A percentile compares a stretch with the other conserved stretches of the same genome.
Conservation (phyloP, 306 rosid genomes). For the Abrus pulchellus region DNA sequence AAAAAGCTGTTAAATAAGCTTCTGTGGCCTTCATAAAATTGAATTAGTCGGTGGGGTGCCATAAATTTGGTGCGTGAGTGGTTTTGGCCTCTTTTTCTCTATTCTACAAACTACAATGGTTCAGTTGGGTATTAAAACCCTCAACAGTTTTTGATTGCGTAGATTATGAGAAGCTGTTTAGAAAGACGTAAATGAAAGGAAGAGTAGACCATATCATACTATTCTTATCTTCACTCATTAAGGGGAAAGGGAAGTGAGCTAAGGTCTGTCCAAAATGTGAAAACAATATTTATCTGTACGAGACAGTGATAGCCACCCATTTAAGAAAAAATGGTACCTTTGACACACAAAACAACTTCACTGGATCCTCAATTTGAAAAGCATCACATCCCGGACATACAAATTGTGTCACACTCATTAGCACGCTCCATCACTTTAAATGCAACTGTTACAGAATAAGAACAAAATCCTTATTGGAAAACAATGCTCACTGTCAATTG, state of each 20-base stretch:
- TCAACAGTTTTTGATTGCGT: constrained; percentile 10
- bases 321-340: constrained; percentile 57
- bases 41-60: constrained; percentile 45
- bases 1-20: background rate
- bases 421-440: constrained; percentile 23
- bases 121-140: constrained; percentile 29
- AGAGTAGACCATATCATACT: background rate
- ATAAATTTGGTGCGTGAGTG: constrained; percentile 22
- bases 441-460: constrained; percentile 13
- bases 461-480: constrained; percentile 1
- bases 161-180: background rate
- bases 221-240: constrained; percentile 38
- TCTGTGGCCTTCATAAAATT: constrained; percentile 38
- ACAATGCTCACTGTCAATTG: constrained; percentile 10
- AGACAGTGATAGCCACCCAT: constrained; percentile 70
- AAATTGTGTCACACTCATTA: constrained; percentile 3
- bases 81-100: constrained; percentile 4
- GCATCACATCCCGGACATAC: constrained; percentile 49
- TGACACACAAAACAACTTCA: constrained; percentile 37
- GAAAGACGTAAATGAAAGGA: constrained; percentile 22
- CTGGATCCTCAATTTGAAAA: constrained; percentile 48
- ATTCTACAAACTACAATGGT: background rate
- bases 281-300: constrained; percentile 58
- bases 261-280: constrained; percentile 54
- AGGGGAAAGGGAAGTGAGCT: constrained; percentile 43